Evolutionary conservation across 768 basidiomycete genomes (phyloP), one percentile per base, ranked within the genome.

Genomic region (Lactifluus pinguis): DNA sequence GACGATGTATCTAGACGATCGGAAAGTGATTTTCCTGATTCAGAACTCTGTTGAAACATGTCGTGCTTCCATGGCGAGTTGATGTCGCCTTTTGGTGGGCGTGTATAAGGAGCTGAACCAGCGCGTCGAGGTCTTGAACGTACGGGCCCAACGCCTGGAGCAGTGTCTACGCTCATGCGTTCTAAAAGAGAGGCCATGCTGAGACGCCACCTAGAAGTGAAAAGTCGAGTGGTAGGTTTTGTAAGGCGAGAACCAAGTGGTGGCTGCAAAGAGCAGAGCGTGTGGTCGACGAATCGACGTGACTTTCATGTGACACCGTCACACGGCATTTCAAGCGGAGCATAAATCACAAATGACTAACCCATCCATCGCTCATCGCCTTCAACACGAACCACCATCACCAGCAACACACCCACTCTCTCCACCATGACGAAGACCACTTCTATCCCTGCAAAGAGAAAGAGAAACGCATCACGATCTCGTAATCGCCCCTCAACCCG

Each of bases 151-250:
- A 66, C 54, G 21, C 53, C 47, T 42, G 58, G 15, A 4, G 49
- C 11, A 4, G 54, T 29, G 29, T 65, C 63, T 11, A 66, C 42
- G 38, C 62, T 66, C 65, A 66, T 66, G 53, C 65, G 65, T 36
- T 66, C 63, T 21, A 66, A 41, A 39, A 66, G 65, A 52, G 65
- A 66, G 34, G 63, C 57, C 65, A 66, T 66, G 25, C 17, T 29
- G 6, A 34, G 25, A 50, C 17, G 34, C 15, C 10, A 11, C 36
- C 55, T 55, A 19, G 19, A 53, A 19, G 34, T 54, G 13, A 42
- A 25, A 10, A 19, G 34, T 54, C 13, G 48, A n/a, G 17, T 21
- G 7, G 45, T 39, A 49, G 34, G 49, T 50, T 41, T 53, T 38
- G 53, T 39, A 53, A 34, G 47, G n/a, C 29, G 51, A 29, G 17